Evolutionary conservation across 495 filamentous ascomycete genomes (phyloP), one percentile per base, ranked within the genome.

Genomic region (Aspergillus steynii): DNA sequence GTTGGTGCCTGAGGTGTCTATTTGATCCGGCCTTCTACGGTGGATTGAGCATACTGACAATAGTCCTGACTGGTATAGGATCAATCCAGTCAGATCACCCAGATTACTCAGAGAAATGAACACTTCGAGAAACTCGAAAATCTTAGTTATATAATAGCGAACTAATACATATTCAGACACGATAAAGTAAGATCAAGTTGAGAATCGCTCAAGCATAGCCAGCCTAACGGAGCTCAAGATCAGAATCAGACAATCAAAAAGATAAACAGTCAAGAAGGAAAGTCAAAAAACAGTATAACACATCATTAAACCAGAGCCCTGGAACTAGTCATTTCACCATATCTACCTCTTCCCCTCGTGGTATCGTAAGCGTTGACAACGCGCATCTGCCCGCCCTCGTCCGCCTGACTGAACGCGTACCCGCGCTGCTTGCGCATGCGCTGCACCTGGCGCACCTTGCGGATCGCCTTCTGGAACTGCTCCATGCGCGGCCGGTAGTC

Each of bases 401-500:
- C 95, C 53, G 93, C 94, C 75, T 97, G 93, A 63, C 92, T 96
- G 79, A 99, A 99, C 47, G 95, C 95, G 71, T 98, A 99, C 27
- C 95, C 95, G 66, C 95, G 88, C 79, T 99, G 95, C 73, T 98
- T 99, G 72, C 95, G 93, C 95, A 98, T 99, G 61, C 95, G 89
- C 78, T 98, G 96, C 48, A 98, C 96, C 78, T 99, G 95, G 49
- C 95, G 88, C 53, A 98, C 95, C 77, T 99, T 99, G 65, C 95
- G 88, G 70, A 99, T 97, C 29, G 95, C 95, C 76, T 99, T 99
- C 76, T 99, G 95, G 85, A 99, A 99, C 76, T 99, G 95, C 74
- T 99, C 95, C 95, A 99, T 99, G 84, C 94, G 82, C 48, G 95
- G 95, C 62, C 96, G 84, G 73, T 99, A 99, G 78, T 99, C 96